A percentile compares a stretch with the other conserved stretches of the same genome.
Evolutionary conservation across 2,329 filamentous ascomycete genomes (phyloP).

Genomic region (Aspergillus sclerotialis): DNA sequence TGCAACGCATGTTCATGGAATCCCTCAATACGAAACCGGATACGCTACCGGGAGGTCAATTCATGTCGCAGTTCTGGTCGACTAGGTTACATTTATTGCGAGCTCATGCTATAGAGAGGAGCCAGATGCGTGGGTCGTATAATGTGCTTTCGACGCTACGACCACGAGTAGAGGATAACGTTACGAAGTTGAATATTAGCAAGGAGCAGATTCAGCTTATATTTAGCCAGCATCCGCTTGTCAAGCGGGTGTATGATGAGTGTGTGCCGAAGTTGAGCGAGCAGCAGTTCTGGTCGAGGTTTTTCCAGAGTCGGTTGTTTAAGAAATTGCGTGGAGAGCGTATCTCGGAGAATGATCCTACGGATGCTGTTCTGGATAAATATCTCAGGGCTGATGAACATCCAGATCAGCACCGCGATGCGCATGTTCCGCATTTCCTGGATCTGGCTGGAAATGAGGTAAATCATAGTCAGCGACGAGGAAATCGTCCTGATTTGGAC

Average conservation of each 20-base stretch:
- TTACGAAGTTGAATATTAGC: constrained; percentile 73
- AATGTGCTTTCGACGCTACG: constrained; percentile 91
- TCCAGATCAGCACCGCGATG: constrained; percentile 40
- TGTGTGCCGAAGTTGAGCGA: constrained; percentile 77
- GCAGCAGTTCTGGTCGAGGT: constrained; percentile 82
- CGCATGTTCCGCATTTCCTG: constrained; percentile 78
- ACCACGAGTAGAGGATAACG: constrained; percentile 65
- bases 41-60: constrained; percentile 69
- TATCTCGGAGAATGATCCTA: constrained; percentile 67
- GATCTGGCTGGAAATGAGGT: constrained; percentile 92
- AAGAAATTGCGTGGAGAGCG: constrained; percentile 90
- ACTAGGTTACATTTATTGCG: constrained; percentile 78
- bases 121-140: constrained; percentile 81
- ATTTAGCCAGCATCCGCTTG: constrained; percentile 84
- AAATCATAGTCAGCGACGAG: constrained; percentile 78
- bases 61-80: constrained; percentile 92
- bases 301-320: constrained; percentile 84
- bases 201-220: constrained; percentile 91
- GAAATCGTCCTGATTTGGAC: constrained; percentile 81
- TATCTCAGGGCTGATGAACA: constrained; percentile 70
- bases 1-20: constrained; percentile 83
- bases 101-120: constrained; percentile 80
- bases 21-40: constrained; percentile 77
- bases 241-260: constrained; percentile 87
- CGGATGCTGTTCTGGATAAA: constrained; percentile 74